Base-by-base conservation (phyloP, 352 stramenopile genomes). In the Halophytophthora polymorphica region DNA sequence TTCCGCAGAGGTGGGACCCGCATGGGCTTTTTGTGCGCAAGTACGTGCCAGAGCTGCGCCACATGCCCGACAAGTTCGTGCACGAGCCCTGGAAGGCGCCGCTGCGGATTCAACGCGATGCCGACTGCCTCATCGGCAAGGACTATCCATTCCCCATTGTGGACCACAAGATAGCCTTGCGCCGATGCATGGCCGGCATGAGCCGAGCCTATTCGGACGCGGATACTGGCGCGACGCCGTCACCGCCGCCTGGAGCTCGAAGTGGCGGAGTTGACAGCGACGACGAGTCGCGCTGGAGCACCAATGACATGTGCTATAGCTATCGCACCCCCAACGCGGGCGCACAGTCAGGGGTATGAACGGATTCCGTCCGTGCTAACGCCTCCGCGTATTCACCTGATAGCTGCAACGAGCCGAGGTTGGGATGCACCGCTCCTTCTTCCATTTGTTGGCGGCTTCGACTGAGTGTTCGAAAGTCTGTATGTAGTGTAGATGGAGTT, bases 21-120 rank as follows among this genome's bases (percentile, higher is more conserved):
- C 54, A 93, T 22, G 90, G 90, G 10, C 52, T 75, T 15, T 98
- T 96, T 56, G 96, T 98, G 53, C 75, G 80, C 42, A 96, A 97
- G 58, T 98, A 89, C 60, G 56, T 98, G 1, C 91, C 94, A 3
- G 77, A 80, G 17, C 80, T 99, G 10, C 69, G 71, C 13, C 81
- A 97, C 12, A 88, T 98, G 56, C 96, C 96, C 3, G 72, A 77
- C 11, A 96, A 97, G 57, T 98, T 97, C 67, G 98, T 99, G 39
- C 98, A 98, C 56, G 95, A 98, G 66, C 96, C 96, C 2, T 99
- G 96, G 96, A 97, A 94, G 37, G 95, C 96, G 11, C 89, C 95
- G 2, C 23, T 88, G 7, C 77, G 66, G 50, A 78, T 98, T 13
- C 93, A 97, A 57, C 73, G 89, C 45, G 69, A 80, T 6, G 77